Evolutionary conservation across 2,329 filamentous ascomycete genomes (phyloP).

Genomic region (Fonsecaea multimorphosa): DNA sequence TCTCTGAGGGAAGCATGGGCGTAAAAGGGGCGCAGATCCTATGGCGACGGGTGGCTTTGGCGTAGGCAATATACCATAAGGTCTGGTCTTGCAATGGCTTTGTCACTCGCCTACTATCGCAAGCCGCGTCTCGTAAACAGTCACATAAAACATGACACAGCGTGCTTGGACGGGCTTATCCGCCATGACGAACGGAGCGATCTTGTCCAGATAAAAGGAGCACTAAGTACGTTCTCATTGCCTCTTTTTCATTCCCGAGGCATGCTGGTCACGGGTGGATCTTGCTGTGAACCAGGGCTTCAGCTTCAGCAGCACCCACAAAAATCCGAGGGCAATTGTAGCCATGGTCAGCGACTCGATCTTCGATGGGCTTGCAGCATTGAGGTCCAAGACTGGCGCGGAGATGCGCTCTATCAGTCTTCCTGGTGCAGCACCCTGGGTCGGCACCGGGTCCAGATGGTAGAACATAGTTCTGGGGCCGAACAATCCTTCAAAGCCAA

Average conservation of each 20-base stretch:
- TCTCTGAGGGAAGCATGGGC: neutral
- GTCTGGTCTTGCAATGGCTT: neutral
- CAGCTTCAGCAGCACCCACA: constrained; percentile 72
- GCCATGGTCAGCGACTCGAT: constrained; percentile 64
- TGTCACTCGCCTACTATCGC: neutral
- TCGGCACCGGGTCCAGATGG: constrained; percentile 67
- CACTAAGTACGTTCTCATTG: constrained; percentile 11
- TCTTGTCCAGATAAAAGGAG: neutral
- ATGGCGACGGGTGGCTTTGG: too few relatives aligned
- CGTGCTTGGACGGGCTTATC: neutral
- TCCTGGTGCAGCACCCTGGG: constrained; percentile 21
- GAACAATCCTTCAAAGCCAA: constrained; percentile 88
- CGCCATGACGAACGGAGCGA: neutral
- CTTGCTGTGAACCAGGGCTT: constrained; percentile 39
- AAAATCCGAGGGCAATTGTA: constrained; percentile 67
- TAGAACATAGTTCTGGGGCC: constrained; percentile 79
- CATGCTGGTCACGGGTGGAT: neutral
- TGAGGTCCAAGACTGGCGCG: constrained; percentile 70
- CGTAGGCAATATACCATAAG: too few relatives aligned
- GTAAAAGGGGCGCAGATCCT: too few relatives aligned
- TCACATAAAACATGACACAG: neutral
- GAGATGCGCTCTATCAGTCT: constrained; percentile 61
- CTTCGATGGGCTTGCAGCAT: constrained; percentile 54
- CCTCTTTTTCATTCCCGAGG: constrained; percentile 13
- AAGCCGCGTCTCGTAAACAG: neutral